Conservation (phyloP, 1,284 basidiomycete genomes). For the Grifola frondosa region DNA sequence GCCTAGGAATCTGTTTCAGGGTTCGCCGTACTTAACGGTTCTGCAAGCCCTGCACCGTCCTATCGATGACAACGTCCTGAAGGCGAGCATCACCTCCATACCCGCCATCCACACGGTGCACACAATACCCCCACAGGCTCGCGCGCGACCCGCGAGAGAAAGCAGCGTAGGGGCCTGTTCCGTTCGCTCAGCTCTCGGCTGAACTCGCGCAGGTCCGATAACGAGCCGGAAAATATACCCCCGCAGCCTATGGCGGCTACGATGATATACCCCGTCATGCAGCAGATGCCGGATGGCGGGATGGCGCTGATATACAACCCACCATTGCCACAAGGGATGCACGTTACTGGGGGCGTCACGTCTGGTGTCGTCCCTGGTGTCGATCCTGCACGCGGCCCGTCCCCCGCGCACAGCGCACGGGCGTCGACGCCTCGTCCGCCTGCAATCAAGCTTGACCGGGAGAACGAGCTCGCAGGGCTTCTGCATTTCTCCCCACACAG, state of each 20-base stretch:
- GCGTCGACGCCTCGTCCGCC: slow-evolving; percentile 8
- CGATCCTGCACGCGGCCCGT: slow-evolving; percentile 2
- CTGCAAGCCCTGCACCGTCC: slow-evolving; percentile 20
- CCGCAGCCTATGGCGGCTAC: slow-evolving; percentile 3
- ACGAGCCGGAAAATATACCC: slow-evolving; percentile 6
- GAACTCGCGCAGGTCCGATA: slow-evolving; percentile 12
- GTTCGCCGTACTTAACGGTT: slow-evolving; percentile 17
- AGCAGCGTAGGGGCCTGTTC: slow-evolving; percentile 23
- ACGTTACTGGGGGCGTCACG: slow-evolving; percentile 4
- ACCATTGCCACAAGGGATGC: slow-evolving; percentile 6
- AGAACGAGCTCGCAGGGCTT: slow-evolving; percentile 39
- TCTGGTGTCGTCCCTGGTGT: slow-evolving; percentile 11
- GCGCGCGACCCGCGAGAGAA: slow-evolving; percentile 16
- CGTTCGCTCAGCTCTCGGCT: slow-evolving; percentile 18
- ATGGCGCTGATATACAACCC: slow-evolving; percentile 19
- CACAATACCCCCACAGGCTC: slow-evolving; percentile 11
- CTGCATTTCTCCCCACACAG: slow-evolving; percentile 58
- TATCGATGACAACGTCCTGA: slow-evolving; percentile 16
- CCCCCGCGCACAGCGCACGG: slow-evolving; percentile 7
- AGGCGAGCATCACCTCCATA: slow-evolving; percentile 8
- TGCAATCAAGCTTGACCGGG: slow-evolving; percentile 16
- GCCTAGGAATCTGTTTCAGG: slow-evolving; percentile 18
- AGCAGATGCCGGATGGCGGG: slow-evolving; percentile 19
- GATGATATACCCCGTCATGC: slow-evolving; percentile 16
- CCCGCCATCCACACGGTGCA: slow-evolving; percentile 16